A percentile compares a stretch with the other conserved stretches of the same genome.
These are phyloP conservation scores for Cudoniella acicularis DNA, from an alignment of 495 filamentous ascomycete species.

Conservation along the genomic window DNA sequence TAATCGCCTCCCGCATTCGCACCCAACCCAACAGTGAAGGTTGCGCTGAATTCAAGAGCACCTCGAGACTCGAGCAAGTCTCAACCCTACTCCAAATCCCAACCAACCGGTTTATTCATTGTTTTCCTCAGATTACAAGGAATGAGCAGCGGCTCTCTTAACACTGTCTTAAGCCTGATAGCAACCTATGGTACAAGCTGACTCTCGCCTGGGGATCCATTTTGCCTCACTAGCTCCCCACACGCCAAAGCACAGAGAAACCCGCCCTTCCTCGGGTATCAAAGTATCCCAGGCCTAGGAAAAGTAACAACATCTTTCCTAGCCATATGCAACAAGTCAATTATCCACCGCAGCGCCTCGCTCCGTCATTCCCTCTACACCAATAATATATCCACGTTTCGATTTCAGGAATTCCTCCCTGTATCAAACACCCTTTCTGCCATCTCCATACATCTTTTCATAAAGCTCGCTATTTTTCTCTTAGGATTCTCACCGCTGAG, in stretches of 20 bases:
- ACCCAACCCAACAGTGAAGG: background rate
- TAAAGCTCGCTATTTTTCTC: background rate
- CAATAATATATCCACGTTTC: background rate
- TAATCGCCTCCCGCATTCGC: background rate
- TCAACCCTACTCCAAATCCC: background rate
- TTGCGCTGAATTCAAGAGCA: background rate
- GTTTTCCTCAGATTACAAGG: background rate
- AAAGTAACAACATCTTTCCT: background rate
- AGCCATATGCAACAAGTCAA: background rate
- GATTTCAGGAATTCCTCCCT: background rate
- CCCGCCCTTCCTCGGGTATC: background rate
- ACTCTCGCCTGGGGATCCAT: background rate
- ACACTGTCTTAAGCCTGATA: background rate
- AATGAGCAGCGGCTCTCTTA: background rate
- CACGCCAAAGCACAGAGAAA: background rate
- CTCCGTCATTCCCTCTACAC: too few relatives aligned
- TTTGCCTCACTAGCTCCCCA: background rate
- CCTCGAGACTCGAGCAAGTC: background rate
- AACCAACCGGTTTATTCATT: too few relatives aligned
- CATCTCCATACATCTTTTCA: background rate
- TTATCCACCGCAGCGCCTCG: background rate
- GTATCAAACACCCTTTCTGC: background rate
- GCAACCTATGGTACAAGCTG: background rate
- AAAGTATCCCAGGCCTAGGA: background rate
- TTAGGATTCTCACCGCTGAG: background rate